phyloP scores from a whole-genome alignment of 352 stramenopile genomes.

The Globisporangium paroecandrum region DNA sequence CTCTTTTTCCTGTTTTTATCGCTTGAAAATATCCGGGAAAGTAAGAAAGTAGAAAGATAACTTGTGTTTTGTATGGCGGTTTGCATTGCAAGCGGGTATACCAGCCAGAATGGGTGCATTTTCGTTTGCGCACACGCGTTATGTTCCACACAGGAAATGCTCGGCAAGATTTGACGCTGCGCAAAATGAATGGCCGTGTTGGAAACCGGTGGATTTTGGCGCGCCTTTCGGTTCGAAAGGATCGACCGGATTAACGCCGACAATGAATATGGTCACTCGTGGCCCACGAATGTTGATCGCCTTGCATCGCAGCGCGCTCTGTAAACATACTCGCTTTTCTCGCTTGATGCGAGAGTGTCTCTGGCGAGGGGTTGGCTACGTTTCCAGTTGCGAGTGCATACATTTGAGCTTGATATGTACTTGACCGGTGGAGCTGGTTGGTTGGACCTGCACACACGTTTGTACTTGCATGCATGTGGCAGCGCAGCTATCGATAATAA shows the following conservation, averaged over 20 bases:
- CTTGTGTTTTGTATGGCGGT: not conserved
- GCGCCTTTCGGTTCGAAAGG: not conserved
- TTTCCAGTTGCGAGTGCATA: no score
- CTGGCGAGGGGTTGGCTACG: no score
- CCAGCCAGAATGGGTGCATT: not conserved
- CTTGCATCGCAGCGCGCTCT: not conserved
- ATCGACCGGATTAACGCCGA: not conserved
- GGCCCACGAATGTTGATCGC: not conserved
- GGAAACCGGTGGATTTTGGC: not conserved
- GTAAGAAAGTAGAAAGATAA: not conserved
- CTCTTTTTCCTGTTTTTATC: not conserved
- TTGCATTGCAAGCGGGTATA: not conserved
- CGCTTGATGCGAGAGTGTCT: not conserved
- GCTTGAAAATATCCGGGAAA: not conserved
- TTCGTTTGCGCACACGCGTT: not conserved
- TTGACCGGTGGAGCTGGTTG: no score
- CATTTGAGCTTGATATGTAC: not conserved
- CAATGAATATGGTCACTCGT: not conserved
- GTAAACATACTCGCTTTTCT: not conserved
- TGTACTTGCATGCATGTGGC: no score
- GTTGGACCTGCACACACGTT: no score
- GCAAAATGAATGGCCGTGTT: not conserved
- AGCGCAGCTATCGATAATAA: no score
- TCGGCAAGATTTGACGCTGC: not conserved
- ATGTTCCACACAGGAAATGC: not conserved